Evolutionary conservation across 2,329 filamentous ascomycete species (phyloP), one percentile per base, ranked within the genome.

Genomic region (Ceratocystis lukuohia): DNA sequence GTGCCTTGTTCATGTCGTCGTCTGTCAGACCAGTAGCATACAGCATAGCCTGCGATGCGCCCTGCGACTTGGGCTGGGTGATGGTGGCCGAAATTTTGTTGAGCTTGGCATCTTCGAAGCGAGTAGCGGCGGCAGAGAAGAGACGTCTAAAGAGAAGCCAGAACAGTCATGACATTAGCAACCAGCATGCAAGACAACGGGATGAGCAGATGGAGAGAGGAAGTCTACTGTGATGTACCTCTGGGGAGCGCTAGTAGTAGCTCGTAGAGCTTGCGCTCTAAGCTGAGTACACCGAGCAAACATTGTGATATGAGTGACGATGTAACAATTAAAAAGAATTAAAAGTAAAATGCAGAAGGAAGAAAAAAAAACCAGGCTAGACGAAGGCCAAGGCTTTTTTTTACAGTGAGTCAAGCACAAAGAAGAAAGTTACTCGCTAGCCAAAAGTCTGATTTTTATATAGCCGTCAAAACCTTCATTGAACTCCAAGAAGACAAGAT

Each of bases 31-130:
- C 95, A 1, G 93, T 96, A 71, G 90, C 94, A 80, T 96, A 99
- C 67, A 99, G 82, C 95, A 99, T 99, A 70, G 95, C 94, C 80
- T 99, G 94, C 53, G 94, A 97, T 66, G 95, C 94, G 71, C 94
- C 94, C 80, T 99, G 94, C 44, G 93, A 94, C 80, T 96, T 97
- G 74, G 92, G 93, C 78, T 97, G 92, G 30, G 94, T 99, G 79
- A 99, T 93, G 74, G 80, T 76, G 69, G 85, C 80, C 69, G 92
- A 96, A 74, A 93, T 81, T 76, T 85, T 90, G 82, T 99, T 99
- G 75, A 96, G 84, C 71, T 80, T 76, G 28, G 65, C 28, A 17
- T 68, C 67, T 57, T 82, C 78, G 66, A 75, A 72, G 70, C 74
- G 78, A 69, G 78, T 76, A 37, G 80, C 71, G 20, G 83, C 82